A percentile compares a stretch with the other conserved stretches of the same genome.
Conservation (phyloP, 2,329 filamentous ascomycete genomes). For the Coniella lustricola region DNA sequence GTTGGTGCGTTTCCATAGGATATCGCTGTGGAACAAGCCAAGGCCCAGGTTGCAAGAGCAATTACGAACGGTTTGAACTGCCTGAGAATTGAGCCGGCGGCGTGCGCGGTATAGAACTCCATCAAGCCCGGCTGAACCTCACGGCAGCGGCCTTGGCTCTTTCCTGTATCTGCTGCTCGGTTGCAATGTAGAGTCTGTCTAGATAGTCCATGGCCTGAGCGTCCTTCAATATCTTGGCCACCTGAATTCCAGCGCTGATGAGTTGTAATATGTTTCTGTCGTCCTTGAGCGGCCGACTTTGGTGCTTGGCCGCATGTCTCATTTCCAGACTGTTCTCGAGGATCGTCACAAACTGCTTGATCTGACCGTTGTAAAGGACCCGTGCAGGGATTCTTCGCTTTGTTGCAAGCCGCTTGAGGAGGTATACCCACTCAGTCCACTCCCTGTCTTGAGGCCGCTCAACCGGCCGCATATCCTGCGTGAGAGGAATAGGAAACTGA, state of each 20-base stretch:
- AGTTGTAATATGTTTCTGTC: slow-evolving; percentile 83
- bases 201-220: slow-evolving; percentile 76
- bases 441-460: slow-evolving; percentile 70
- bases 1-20: too few relatives aligned
- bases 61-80: too few relatives aligned
- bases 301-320: slow-evolving; percentile 77
- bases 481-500: slow-evolving; percentile 80
- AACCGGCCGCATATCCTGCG: slow-evolving; percentile 72
- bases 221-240: slow-evolving; percentile 81
- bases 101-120: slow-evolving; percentile 15
- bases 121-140: slow-evolving; percentile 28
- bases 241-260: slow-evolving; percentile 79
- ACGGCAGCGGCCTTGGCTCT: slow-evolving; percentile 39
- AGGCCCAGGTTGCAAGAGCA: too few relatives aligned
- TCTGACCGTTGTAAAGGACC: slow-evolving; percentile 81
- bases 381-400: slow-evolving; percentile 79
- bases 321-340: slow-evolving; percentile 84
- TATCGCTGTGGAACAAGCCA: too few relatives aligned
- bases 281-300: slow-evolving; percentile 76
- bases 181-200: slow-evolving; percentile 74
- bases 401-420: slow-evolving; percentile 77
- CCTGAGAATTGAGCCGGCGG: not conserved
- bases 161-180: slow-evolving; percentile 71
- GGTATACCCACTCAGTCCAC: slow-evolving; percentile 89
- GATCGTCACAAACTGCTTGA: slow-evolving; percentile 84